Conservation (phyloP, 768 basidiomycete species). For the Termitomyces sp. region DNA sequence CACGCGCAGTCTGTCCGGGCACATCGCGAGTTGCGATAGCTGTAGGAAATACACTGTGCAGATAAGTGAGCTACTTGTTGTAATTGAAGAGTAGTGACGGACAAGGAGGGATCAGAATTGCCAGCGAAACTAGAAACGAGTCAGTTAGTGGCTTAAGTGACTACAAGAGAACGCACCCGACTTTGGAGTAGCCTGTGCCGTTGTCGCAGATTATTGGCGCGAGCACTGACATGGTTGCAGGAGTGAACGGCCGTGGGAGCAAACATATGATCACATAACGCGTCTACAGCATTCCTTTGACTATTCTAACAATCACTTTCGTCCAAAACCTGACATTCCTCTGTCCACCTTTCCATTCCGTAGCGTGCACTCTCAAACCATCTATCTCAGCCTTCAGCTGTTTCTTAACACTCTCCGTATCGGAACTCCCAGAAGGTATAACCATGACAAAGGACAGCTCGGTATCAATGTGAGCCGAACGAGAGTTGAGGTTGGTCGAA, state of each 20-base stretch:
- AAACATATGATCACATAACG: not conserved
- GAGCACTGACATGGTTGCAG: slow-evolving; percentile 33
- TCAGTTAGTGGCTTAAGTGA: not conserved
- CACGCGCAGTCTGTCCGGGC: slow-evolving; percentile 55
- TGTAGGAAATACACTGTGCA: slow-evolving; percentile 86
- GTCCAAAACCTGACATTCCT: slow-evolving; percentile 61
- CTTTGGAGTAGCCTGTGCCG: slow-evolving; percentile 95
- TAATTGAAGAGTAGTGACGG: slow-evolving; percentile 25
- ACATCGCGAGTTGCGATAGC: slow-evolving; percentile 90
- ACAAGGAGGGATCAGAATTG: slow-evolving; percentile 99
- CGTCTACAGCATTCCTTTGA: slow-evolving; percentile 62
- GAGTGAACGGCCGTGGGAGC: not conserved
- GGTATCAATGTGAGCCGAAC: slow-evolving; percentile 86
- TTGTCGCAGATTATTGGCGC: slow-evolving; percentile 98
- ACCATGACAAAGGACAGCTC: slow-evolving; percentile 87
- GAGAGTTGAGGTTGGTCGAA: slow-evolving; percentile 91
- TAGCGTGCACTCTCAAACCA: slow-evolving; percentile 42
- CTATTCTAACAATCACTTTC: slow-evolving; percentile 54
- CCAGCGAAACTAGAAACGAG: slow-evolving; percentile 75
- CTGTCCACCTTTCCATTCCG: slow-evolving; percentile 54
- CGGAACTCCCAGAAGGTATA: slow-evolving; percentile 33
- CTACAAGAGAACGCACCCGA: slow-evolving; percentile 61
- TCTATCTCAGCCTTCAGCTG: slow-evolving; percentile 51
- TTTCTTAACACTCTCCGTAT: slow-evolving; percentile 30
- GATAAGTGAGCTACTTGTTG: not conserved